Base-by-base conservation (phyloP, 352 stramenopile genomes). In the Pythium aristosporum region DNA sequence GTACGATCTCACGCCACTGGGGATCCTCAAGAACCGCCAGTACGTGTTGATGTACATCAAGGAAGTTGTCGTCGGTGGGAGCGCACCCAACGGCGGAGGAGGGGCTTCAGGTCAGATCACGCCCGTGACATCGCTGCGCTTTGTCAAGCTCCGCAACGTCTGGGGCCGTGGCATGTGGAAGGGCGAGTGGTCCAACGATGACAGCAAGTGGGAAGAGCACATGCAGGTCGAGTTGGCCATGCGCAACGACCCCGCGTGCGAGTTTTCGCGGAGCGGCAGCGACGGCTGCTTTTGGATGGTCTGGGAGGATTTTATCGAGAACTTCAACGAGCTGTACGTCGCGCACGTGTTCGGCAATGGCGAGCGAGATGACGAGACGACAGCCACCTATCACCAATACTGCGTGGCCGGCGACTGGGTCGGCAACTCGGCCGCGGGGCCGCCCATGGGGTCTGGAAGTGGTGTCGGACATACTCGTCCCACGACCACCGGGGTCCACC, bases 211-310 rank as follows among this genome's bases (percentile, higher is more conserved):
- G 85, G 85, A 94, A 61, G 85, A 94, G 37, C 72, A 94, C 62
- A 63, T 86, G 34, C 82, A 94, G 46, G 75, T 91, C 10, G 85
- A 92, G 58, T 68, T 87, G 25, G 71, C 77, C 12, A 65, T 94
- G 58, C 80, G 80, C 1, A 75, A 75, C 41, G 81, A 94, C 56
- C 64, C 76, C 3, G 60, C 70, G 54, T 88, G 75, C 43, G 79
- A 79, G 48, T 92, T 92, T 57, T 87, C 81, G 12, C 81, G 81
- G 20, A 84, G 76, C 39, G 85, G 86, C 46, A 73, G 68, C 20
- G 85, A 94, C 68, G 85, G 85, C 12, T 90, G 76, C 59, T 94
- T 94, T 56, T 94, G 85, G 85, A 90, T 94, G 81, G 51, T 88
- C 13, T 92, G 73, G 71, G 80, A 91, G 30, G 83, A 94, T 55